A percentile compares a stretch with the other conserved stretches of the same genome.
phyloP scores from a whole-genome alignment of 176 grass and related monocot genomes.

The Tuctoria greenei region DNA sequence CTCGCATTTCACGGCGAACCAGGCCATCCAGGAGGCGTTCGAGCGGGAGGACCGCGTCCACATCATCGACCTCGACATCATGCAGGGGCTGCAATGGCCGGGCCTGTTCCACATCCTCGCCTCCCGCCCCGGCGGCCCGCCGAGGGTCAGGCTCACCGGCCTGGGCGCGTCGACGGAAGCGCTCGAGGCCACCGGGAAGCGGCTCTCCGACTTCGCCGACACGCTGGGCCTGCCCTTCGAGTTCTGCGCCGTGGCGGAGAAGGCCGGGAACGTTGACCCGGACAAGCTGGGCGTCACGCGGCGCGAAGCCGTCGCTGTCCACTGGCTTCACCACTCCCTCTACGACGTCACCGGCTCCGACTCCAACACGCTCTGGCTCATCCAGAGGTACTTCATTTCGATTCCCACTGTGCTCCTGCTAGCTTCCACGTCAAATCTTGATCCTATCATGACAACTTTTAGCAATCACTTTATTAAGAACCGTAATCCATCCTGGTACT shows the following conservation, averaged over 20 bases:
- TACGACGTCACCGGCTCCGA: conserved; percentile 91
- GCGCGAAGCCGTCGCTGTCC: conserved; percentile 84
- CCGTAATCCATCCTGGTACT: neutral
- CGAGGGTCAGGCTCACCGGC: conserved; percentile 68
- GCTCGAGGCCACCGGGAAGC: conserved; percentile 81
- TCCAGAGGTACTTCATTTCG: conserved; percentile 60
- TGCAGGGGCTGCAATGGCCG: conserved; percentile 98
- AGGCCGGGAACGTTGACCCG: conserved; percentile 83
- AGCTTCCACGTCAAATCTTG: conserved; percentile 48
- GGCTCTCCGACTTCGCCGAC: conserved; percentile 84
- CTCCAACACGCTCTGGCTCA: conserved; percentile 73
- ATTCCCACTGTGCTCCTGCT: neutral
- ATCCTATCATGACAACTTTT: conserved; percentile 18
- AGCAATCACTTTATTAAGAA: neutral
- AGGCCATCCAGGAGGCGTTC: conserved; percentile 98
- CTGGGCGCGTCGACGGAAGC: conserved; percentile 74
- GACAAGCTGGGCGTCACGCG: conserved; percentile 69
- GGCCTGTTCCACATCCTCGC: conserved; percentile 98
- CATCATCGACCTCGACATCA: conserved; percentile 99
- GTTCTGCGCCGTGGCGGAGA: conserved; percentile 78
- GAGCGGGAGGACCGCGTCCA: conserved; percentile 91
- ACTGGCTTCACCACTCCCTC: conserved; percentile 97
- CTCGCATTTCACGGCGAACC: conserved; percentile 97
- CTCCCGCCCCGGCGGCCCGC: conserved; percentile 79
- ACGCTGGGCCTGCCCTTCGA: conserved; percentile 85